Conservation (phyloP, 441 rosid genomes). For the Populus tomentosa region DNA sequence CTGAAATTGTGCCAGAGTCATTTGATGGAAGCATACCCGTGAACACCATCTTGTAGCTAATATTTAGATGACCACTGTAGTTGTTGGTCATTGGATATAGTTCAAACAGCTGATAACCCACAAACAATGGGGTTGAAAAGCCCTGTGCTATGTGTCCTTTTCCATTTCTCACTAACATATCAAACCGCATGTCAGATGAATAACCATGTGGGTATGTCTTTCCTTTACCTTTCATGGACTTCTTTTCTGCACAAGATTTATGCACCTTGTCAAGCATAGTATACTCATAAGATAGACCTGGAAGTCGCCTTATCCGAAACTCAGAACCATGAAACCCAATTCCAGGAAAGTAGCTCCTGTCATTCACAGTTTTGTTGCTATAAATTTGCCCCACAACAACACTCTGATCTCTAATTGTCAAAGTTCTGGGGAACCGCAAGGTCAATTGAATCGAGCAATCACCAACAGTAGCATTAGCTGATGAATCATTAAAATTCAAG, state of each 20-base stretch:
- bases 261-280: slow-evolving; percentile 38
- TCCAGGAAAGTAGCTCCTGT: slow-evolving; percentile 40
- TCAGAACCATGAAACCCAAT: slow-evolving; percentile 44
- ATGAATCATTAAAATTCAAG: slow-evolving; percentile 42
- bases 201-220: slow-evolving; percentile 50
- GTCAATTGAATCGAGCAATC: slow-evolving; percentile 70
- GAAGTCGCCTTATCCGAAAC: slow-evolving; percentile 27
- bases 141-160: slow-evolving; percentile 45
- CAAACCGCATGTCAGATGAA: slow-evolving; percentile 72
- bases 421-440: slow-evolving; percentile 53
- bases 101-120: slow-evolving; percentile 44
- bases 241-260: slow-evolving; percentile 37
- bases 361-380: slow-evolving; percentile 46
- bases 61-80: slow-evolving; percentile 44
- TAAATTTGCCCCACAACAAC: slow-evolving; percentile 54
- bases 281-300: slow-evolving; percentile 51
- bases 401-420: slow-evolving; percentile 43
- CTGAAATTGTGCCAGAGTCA: slow-evolving; percentile 44
- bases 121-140: slow-evolving; percentile 56
- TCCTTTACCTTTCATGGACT: slow-evolving; percentile 36
- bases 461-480: slow-evolving; percentile 46
- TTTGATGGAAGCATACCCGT: slow-evolving; percentile 18
- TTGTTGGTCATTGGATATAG: slow-evolving; percentile 25
- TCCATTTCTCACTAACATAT: slow-evolving; percentile 40
- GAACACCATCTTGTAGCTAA: slow-evolving; percentile 61